phyloP scores from a whole-genome alignment of 176 grass and related monocot genomes.

The Secale cereale region DNA sequence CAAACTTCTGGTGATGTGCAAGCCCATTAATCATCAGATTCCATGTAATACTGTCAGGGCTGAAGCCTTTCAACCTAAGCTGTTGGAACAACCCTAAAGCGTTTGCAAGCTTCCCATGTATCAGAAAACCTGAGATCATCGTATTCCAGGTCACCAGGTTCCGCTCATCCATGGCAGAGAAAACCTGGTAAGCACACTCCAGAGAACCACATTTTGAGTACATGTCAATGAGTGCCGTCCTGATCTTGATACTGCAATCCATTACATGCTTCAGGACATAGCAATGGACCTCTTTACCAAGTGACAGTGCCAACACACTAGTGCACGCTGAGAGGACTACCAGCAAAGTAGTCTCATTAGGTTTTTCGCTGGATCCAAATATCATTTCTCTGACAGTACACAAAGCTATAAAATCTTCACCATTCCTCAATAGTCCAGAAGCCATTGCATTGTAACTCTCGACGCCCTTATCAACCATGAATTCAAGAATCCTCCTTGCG shows the following conservation, averaged over 20 bases:
- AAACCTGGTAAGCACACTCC: slow-evolving; percentile 31
- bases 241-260: slow-evolving; percentile 21
- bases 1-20: slow-evolving; percentile 14
- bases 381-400: slow-evolving; percentile 20
- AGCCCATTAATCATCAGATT: slow-evolving; percentile 38
- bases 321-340: slow-evolving; percentile 34
- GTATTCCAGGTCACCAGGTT: slow-evolving; percentile 41
- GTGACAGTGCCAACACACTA: neutral
- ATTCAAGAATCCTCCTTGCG: slow-evolving; percentile 18
- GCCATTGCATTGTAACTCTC: slow-evolving; percentile 47
- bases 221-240: slow-evolving; percentile 34
- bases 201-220: slow-evolving; percentile 30
- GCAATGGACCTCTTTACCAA: slow-evolving; percentile 41
- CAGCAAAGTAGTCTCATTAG: slow-evolving; percentile 32
- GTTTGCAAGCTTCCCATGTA: neutral
- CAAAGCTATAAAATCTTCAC: slow-evolving; percentile 17
- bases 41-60: slow-evolving; percentile 32
- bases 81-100: slow-evolving; percentile 16
- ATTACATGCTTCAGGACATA: slow-evolving; percentile 17
- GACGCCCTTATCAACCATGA: slow-evolving; percentile 21
- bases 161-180: slow-evolving; percentile 15
- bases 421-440: slow-evolving; percentile 26
- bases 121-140: slow-evolving; percentile 40
- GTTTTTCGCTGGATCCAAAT: neutral
- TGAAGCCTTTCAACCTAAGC: slow-evolving; percentile 28